Percentiles rank a stretch among this genome's conserved stretches.
These are phyloP conservation scores for Exophiala alcalophila DNA, from an alignment of 2,329 filamentous ascomycete species.

Conservation along the genomic window DNA sequence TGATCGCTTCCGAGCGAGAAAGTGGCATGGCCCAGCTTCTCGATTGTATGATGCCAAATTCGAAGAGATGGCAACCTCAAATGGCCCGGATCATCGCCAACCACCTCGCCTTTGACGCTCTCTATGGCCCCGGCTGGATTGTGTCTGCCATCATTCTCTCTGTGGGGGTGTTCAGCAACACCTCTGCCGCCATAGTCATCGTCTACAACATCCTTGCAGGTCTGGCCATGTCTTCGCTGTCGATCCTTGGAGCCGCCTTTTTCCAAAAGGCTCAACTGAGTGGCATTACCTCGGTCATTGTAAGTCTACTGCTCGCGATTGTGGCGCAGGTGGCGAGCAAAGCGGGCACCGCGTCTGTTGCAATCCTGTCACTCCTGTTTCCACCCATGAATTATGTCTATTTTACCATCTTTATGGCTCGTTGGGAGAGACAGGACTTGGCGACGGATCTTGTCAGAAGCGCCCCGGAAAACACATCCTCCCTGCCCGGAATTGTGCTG, in stretches of 20 bases:
- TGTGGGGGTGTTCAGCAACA: constrained; percentile 62
- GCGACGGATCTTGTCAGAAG: constrained; percentile 60
- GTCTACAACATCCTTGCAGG: constrained; percentile 75
- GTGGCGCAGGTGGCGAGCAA: constrained; percentile 71
- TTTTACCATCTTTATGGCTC: constrained; percentile 71
- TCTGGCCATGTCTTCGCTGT: constrained; percentile 72
- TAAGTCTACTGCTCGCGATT: constrained; percentile 72
- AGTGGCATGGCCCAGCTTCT: constrained; percentile 82
- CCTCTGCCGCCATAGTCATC: constrained; percentile 63
- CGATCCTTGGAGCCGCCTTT: constrained; percentile 75
- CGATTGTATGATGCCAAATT: constrained; percentile 85
- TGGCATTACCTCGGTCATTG: constrained; percentile 73
- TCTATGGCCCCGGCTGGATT: constrained; percentile 82
- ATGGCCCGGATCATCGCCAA: constrained; percentile 73
- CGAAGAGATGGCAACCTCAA: constrained; percentile 71
- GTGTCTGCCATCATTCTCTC: constrained; percentile 66
- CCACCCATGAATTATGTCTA: constrained; percentile 85
- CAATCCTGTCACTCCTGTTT: constrained; percentile 72
- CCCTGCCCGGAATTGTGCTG: constrained; percentile 69
- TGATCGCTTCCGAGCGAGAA: constrained; percentile 82
- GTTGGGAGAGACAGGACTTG: constrained; percentile 64
- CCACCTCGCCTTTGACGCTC: constrained; percentile 73
- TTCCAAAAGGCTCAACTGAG: constrained; percentile 87
- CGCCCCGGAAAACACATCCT: constrained; percentile 65
- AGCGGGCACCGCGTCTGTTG: constrained; percentile 62